These are phyloP conservation scores for Plantago major DNA, from an alignment of 257 asterid species.

Conservation along the genomic window DNA sequence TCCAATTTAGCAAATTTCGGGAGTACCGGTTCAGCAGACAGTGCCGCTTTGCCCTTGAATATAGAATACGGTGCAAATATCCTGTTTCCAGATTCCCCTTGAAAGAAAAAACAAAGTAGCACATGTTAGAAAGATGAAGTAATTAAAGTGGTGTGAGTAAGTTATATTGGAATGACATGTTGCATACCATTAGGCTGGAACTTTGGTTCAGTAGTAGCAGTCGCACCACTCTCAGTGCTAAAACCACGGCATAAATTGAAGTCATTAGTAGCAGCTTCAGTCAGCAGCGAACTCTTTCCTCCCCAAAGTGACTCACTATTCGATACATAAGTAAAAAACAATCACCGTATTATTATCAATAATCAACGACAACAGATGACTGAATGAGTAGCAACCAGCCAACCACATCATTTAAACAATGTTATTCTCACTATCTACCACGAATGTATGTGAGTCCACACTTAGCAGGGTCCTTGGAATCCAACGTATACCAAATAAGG, in stretches of 20 bases:
- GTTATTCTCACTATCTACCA: no score
- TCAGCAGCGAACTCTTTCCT: constrained; percentile 8
- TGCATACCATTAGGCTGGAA: constrained; percentile 35
- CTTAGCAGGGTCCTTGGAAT: no score
- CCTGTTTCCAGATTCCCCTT: constrained; percentile 30
- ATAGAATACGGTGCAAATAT: constrained; percentile 68
- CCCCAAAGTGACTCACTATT: constrained; percentile 23
- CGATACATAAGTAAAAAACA: background rate
- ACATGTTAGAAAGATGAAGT: constrained; percentile 12
- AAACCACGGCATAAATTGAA: constrained; percentile 27
- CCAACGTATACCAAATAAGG: no score
- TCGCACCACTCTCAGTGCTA: no score
- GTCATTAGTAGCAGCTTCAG: constrained; percentile 20
- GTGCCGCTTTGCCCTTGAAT: constrained; percentile 90
- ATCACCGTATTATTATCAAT: no score
- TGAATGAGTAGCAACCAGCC: no score
- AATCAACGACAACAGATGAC: no score
- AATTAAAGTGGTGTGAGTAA: background rate
- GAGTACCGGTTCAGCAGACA: constrained; percentile 61
- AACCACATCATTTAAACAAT: no score
- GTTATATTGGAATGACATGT: background rate
- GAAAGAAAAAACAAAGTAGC: constrained; percentile 11
- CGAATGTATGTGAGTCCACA: no score
- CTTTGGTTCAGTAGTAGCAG: constrained; percentile 29
- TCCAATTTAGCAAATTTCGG: constrained; percentile 61